phyloP scores from a whole-genome alignment of 768 basidiomycete species.

The Cyathus striatus region DNA sequence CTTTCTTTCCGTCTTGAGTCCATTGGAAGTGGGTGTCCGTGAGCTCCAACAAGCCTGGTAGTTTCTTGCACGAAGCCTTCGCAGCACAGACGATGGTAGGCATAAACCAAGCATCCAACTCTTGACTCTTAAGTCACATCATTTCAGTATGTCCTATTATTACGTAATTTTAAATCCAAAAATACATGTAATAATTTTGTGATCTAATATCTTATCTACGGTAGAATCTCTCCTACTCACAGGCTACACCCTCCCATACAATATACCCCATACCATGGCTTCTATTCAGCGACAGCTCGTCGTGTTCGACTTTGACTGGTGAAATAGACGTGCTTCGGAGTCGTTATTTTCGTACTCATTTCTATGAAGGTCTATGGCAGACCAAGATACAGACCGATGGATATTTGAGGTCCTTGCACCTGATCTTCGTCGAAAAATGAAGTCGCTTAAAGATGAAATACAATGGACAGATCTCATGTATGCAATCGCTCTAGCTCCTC shows the following conservation, averaged over 20 bases:
- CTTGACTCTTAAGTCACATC: too few relatives aligned
- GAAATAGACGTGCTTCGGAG: too few relatives aligned
- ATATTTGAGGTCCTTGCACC: slow-evolving; percentile 84
- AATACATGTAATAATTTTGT: too few relatives aligned
- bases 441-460: slow-evolving; percentile 49
- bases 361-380: slow-evolving; percentile 70
- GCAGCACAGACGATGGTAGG: slow-evolving; percentile 66
- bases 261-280: too few relatives aligned
- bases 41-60: slow-evolving; percentile 68
- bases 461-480: slow-evolving; percentile 98
- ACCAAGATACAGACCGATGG: slow-evolving; percentile 97
- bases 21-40: slow-evolving; percentile 72
- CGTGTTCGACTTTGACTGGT: slow-evolving; percentile 98
- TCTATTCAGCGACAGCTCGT: slow-evolving; percentile 58
- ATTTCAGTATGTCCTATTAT: too few relatives aligned
- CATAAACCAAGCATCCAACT: slow-evolving; percentile 49
- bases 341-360: background rate
- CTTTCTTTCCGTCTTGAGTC: slow-evolving; percentile 68
- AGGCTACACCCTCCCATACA: too few relatives aligned
- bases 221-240: background rate
- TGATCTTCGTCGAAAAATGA: slow-evolving; percentile 79
- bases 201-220: too few relatives aligned
- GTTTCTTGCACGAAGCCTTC: slow-evolving; percentile 83
- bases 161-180: too few relatives aligned
- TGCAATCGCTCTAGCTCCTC: slow-evolving; percentile 15